Conservation (phyloP, 495 filamentous ascomycete species). For the Pyrenula massariospora region DNA sequence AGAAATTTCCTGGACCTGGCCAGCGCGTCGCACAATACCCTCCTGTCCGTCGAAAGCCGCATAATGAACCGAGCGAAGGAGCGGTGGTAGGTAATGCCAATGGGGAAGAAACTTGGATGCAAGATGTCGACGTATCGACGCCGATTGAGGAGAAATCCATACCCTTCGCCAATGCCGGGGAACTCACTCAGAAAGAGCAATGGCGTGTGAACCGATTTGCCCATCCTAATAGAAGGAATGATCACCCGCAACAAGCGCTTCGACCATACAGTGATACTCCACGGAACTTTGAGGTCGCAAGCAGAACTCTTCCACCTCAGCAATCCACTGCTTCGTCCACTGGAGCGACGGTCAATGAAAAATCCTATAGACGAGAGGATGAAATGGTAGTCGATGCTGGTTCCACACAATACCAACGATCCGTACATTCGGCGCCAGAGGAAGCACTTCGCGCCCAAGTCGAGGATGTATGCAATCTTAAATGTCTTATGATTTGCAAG, state of each 20-base stretch:
- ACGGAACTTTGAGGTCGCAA: neutral
- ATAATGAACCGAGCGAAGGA: neutral
- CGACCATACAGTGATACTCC: neutral
- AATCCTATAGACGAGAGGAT: neutral
- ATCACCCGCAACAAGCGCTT: neutral
- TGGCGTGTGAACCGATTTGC: constrained; percentile 20
- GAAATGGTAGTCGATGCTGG: constrained; percentile 3
- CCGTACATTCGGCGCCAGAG: constrained; percentile 4
- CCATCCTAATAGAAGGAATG: neutral
- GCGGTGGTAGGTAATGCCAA: constrained; percentile 24
- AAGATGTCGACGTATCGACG: constrained; percentile 6
- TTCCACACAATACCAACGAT: constrained; percentile 3
- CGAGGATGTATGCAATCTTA: constrained; percentile 1
- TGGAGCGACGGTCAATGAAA: neutral
- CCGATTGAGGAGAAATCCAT: neutral
- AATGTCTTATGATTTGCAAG: constrained; percentile 11
- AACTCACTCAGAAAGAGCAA: constrained; percentile 17
- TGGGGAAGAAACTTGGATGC: constrained; percentile 8
- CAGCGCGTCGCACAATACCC: neutral
- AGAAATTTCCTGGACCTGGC: constrained; percentile 11
- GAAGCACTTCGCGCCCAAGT: constrained; percentile 23
- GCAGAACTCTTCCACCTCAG: neutral
- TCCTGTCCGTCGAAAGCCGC: neutral
- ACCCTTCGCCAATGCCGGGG: constrained; percentile 1
- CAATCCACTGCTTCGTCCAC: neutral